Percentiles rank a stretch among this genome's conserved stretches.
phyloP scores from a whole-genome alignment of 306 rosid species.

The Cajanus cajan region DNA sequence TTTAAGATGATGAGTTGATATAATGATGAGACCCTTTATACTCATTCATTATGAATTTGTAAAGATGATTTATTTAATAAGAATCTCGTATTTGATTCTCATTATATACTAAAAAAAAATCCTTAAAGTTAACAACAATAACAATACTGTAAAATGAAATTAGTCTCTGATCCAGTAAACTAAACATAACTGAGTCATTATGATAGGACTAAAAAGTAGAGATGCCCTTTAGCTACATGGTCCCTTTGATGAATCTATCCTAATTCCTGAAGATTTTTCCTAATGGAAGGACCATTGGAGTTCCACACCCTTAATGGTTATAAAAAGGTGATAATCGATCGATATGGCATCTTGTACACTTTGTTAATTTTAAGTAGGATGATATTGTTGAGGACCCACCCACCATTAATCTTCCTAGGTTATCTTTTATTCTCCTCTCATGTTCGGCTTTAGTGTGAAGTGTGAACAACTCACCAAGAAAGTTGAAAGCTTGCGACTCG shows the following conservation, averaged over 20 bases:
- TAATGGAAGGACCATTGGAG: constrained; percentile 32
- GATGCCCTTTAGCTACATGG: constrained; percentile 33
- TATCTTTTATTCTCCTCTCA: constrained; percentile 28
- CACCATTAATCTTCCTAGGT: constrained; percentile 42
- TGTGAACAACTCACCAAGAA: constrained; percentile 28
- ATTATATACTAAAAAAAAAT: too few relatives aligned
- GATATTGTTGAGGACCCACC: constrained; percentile 36
- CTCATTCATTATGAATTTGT: too few relatives aligned
- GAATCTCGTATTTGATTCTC: too few relatives aligned
- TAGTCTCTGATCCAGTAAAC: too few relatives aligned
- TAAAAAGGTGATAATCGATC: constrained; percentile 10
- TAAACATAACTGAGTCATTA: too few relatives aligned
- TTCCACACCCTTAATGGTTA: constrained; percentile 23
- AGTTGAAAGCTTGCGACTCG: constrained; percentile 39
- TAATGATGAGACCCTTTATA: too few relatives aligned
- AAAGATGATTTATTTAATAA: too few relatives aligned
- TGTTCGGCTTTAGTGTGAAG: constrained; percentile 25
- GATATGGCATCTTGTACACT: constrained; percentile 36
- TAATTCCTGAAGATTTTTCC: constrained; percentile 31
- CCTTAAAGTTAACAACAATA: too few relatives aligned
- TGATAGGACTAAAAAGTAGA: background rate
- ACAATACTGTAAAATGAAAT: too few relatives aligned
- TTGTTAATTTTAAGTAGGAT: background rate
- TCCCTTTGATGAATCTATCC: constrained; percentile 43
- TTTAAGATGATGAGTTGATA: too few relatives aligned